Conservation (phyloP, 139 green algal genomes). For the Nannochloris sp. region DNA sequence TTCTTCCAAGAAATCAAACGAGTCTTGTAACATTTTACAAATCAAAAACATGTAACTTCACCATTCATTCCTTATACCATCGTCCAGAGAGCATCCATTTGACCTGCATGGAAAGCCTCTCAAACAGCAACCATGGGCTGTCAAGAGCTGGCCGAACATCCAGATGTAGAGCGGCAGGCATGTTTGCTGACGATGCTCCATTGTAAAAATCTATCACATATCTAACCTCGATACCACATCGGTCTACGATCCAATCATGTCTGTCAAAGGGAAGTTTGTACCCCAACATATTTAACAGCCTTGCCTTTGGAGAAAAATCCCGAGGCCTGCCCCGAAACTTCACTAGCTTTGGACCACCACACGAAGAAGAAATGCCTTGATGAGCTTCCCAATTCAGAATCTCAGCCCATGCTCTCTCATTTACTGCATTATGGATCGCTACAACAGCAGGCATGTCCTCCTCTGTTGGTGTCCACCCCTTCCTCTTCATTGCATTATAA, state of each 20-base stretch:
- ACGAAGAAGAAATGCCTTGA: conserved; percentile 42
- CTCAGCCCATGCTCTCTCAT: conserved; percentile 83
- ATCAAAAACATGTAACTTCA: not conserved
- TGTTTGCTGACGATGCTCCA: conserved; percentile 41
- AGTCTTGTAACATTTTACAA: conserved; percentile 9
- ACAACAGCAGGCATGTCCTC: conserved; percentile 82
- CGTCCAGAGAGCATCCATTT: conserved; percentile 30
- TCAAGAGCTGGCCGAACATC: conserved; percentile 86
- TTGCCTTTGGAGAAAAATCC: conserved; percentile 81
- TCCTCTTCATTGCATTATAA: conserved; percentile 84
- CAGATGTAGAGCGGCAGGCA: conserved; percentile 77
- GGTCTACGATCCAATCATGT: conserved; percentile 91
- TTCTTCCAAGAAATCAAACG: conserved; percentile 64
- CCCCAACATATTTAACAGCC: conserved; percentile 81
- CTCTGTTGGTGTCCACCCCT: conserved; percentile 71
- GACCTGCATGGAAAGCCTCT: conserved; percentile 55
- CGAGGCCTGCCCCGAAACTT: conserved; percentile 69
- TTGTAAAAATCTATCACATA: conserved; percentile 98
- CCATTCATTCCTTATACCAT: conserved; percentile 28
- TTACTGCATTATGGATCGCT: conserved; percentile 90
- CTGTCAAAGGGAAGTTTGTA: conserved; percentile 90
- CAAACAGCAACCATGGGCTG: conserved; percentile 36
- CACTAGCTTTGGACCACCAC: conserved; percentile 48
- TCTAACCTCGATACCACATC: conserved; percentile 66
- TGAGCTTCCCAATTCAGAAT: conserved; percentile 70